Conservation (phyloP, 768 basidiomycete species). For the Podaxis pistillaris region DNA sequence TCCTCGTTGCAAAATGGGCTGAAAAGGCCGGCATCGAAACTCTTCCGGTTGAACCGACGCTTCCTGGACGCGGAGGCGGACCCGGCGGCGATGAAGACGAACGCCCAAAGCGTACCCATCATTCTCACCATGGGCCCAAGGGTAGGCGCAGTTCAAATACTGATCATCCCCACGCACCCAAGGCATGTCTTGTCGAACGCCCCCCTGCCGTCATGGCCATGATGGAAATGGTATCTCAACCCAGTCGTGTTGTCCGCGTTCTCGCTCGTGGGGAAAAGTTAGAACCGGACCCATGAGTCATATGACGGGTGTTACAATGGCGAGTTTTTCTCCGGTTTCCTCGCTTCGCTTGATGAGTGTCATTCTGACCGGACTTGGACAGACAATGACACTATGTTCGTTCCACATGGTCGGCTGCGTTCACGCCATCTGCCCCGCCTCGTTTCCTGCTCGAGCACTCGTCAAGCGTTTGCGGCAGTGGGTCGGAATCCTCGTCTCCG, state of each 20-base stretch:
- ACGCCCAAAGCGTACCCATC: slow-evolving; percentile 27
- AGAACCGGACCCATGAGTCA: slow-evolving; percentile 41
- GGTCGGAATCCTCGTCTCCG: neutral
- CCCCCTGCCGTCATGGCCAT: slow-evolving; percentile 77
- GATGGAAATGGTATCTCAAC: slow-evolving; percentile 76
- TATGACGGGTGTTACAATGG: neutral
- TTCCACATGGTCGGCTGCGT: slow-evolving; percentile 8
- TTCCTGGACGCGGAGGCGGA: slow-evolving; percentile 31
- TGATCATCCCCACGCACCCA: slow-evolving; percentile 17
- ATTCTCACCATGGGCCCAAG: slow-evolving; percentile 20
- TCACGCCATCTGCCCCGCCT: slow-evolving; percentile 4
- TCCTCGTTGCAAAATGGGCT: slow-evolving; percentile 68
- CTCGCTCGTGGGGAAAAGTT: slow-evolving; percentile 85
- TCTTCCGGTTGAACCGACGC: slow-evolving; percentile 51
- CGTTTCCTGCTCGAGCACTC: neutral
- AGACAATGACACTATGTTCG: slow-evolving; percentile 2
- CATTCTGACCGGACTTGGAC: neutral
- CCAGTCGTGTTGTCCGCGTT: slow-evolving; percentile 73
- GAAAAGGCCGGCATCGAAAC: slow-evolving; percentile 55
- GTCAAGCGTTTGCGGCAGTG: slow-evolving; percentile 4
- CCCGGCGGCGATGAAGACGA: slow-evolving; percentile 29
- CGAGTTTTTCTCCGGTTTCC: neutral
- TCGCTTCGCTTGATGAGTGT: neutral
- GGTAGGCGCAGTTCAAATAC: slow-evolving; percentile 26
- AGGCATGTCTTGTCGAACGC: slow-evolving; percentile 63